Conservation (phyloP, 176 grass and related monocot genomes). For the Carex littledalei region DNA sequence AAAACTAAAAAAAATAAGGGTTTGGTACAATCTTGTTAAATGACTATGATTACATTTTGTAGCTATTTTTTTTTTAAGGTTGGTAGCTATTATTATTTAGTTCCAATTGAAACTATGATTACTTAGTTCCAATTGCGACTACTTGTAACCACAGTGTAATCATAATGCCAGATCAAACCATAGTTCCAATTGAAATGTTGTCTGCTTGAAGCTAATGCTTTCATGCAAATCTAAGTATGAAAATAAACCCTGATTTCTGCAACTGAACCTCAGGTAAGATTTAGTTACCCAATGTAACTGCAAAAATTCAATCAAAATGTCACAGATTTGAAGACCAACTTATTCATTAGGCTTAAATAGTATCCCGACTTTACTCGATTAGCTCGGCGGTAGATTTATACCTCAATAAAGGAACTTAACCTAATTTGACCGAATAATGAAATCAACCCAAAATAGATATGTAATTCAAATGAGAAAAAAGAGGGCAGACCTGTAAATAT, state of each 20-base stretch:
- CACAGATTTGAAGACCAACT: neutral
- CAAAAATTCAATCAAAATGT: neutral
- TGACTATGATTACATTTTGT: no score
- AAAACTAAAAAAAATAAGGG: no score
- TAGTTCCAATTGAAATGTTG: neutral
- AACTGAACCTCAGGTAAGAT: neutral
- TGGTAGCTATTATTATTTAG: no score
- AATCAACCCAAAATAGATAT: neutral
- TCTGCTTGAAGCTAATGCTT: neutral
- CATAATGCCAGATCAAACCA: neutral
- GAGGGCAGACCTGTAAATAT: slow-evolving; percentile 56
- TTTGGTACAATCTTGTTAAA: no score
- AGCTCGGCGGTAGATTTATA: no score
- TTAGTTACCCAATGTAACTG: neutral
- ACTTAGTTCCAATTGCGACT: no score
- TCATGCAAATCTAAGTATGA: neutral
- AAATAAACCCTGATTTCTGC: neutral
- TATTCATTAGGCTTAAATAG: neutral
- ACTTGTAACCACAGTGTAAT: no score
- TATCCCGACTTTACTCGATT: neutral
- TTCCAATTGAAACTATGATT: no score
- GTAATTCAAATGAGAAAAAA: neutral
- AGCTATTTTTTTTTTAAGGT: no score
- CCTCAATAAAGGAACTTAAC: neutral
- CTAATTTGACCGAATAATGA: neutral